Conservation (phyloP, 169 alveolate genomes). For the Eimeria mitis region DNA sequence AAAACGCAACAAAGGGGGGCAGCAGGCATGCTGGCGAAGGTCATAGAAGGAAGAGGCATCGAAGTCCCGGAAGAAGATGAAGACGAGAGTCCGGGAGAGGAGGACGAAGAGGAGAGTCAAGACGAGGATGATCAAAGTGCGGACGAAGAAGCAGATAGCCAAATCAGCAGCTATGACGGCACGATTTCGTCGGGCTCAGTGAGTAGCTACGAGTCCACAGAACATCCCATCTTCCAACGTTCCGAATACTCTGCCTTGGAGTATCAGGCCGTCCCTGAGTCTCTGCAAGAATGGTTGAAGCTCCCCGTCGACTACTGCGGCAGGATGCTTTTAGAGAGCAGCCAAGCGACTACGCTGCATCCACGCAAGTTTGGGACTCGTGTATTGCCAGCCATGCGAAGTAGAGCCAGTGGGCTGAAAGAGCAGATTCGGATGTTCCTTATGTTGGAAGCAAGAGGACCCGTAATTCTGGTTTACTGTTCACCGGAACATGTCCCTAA, state of each 20-base stretch:
- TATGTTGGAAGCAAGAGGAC: slow-evolving; percentile 69
- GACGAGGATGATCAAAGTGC: slow-evolving; percentile 19
- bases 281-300: slow-evolving; percentile 51
- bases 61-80: not conserved
- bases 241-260: slow-evolving; percentile 49
- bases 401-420: not conserved
- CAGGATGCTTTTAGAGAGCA: slow-evolving; percentile 42
- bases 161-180: not conserved
- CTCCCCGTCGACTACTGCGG: slow-evolving; percentile 70
- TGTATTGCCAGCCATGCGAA: not conserved
- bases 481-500: not conserved
- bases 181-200: slow-evolving; percentile 41
- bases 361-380: slow-evolving; percentile 44
- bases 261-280: slow-evolving; percentile 38
- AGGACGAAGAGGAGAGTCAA: not conserved
- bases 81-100: slow-evolving; percentile 40
- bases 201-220: slow-evolving; percentile 35
- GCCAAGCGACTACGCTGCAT: not conserved
- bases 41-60: slow-evolving; percentile 4
- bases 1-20: not conserved
- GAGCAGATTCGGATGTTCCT: slow-evolving; percentile 42
- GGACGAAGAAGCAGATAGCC: not conserved
- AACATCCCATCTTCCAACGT: slow-evolving; percentile 14
- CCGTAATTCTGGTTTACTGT: slow-evolving; percentile 27
- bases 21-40: slow-evolving; percentile 32